These are phyloP conservation scores for Lepidium campestre DNA, from an alignment of 441 rosid species.

Conservation along the genomic window DNA sequence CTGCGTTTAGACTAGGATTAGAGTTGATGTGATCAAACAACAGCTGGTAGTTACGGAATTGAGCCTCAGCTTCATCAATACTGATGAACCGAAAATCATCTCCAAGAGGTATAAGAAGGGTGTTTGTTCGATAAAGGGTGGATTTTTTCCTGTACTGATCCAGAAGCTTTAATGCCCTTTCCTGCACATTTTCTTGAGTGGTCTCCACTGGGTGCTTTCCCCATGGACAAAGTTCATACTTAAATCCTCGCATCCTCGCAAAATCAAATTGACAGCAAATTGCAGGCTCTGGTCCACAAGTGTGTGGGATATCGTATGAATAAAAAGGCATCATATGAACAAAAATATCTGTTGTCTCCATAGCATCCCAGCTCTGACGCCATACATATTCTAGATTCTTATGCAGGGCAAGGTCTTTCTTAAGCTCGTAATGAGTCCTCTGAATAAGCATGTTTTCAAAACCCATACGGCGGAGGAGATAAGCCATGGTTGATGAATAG, in stretches of 20 bases:
- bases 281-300: conserved; percentile 99
- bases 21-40: conserved; percentile 91
- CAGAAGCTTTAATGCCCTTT: conserved; percentile 69
- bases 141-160: conserved; percentile 97
- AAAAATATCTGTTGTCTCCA: conserved; percentile 89
- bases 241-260: conserved; percentile 58
- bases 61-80: conserved; percentile 87
- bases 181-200: conserved; percentile 69
- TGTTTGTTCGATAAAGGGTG: conserved; percentile 78
- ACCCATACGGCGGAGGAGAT: conserved; percentile 96
- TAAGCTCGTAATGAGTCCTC: conserved; percentile 95
- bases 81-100: conserved; percentile 91
- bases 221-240: conserved; percentile 88
- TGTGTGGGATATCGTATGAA: conserved; percentile 94
- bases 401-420: conserved; percentile 86
- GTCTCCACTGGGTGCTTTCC: conserved; percentile 68
- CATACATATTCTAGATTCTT: conserved; percentile 89
- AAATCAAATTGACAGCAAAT: conserved; percentile 97
- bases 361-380: conserved; percentile 97
- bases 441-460: conserved; percentile 98
- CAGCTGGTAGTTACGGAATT: conserved; percentile 83
- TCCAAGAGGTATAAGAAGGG: conserved; percentile 93
- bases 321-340: conserved; percentile 99
- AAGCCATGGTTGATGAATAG: conserved; percentile 96
- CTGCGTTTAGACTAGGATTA: conserved; percentile 75